These are phyloP conservation scores for Shiraia sp. DNA, from an alignment of 2,329 filamentous ascomycete genomes.

Conservation along the genomic window DNA sequence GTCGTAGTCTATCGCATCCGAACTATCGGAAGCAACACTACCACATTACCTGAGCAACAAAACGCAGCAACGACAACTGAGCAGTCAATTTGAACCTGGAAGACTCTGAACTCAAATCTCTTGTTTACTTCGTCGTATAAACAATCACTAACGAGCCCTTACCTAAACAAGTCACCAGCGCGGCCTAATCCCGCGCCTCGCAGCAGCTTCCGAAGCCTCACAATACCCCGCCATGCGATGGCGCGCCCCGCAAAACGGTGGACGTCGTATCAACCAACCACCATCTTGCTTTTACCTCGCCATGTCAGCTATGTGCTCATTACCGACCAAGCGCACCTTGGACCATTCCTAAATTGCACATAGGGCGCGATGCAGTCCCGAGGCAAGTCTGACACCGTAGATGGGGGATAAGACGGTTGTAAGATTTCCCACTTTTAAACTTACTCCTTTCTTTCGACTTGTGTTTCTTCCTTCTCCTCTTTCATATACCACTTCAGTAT, in stretches of 20 bases:
- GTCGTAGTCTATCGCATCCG: too few species aligned
- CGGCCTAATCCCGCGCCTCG: not conserved
- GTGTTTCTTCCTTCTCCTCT: not conserved
- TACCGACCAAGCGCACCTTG: too few species aligned
- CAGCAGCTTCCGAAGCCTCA: conserved; percentile 3
- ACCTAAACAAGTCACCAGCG: not conserved
- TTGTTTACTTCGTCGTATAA: too few species aligned
- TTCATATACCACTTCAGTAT: not conserved
- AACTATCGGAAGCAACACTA: too few species aligned
- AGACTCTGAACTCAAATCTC: too few species aligned
- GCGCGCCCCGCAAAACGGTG: conserved; percentile 3
- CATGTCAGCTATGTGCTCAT: not conserved
- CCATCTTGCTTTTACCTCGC: not conserved
- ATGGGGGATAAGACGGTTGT: too few species aligned
- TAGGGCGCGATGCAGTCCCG: conserved; percentile 5
- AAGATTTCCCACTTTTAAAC: too few species aligned
- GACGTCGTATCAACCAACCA: conserved; percentile 7
- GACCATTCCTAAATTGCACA: too few species aligned
- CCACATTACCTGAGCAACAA: too few species aligned
- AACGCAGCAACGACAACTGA: too few species aligned
- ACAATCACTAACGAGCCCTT: not conserved
- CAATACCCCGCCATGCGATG: conserved; percentile 11
- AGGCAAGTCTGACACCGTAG: conserved; percentile 1
- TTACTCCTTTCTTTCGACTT: too few species aligned
- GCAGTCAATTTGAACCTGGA: too few species aligned